Evolutionary conservation across 1,284 basidiomycete genomes (phyloP), one percentile per base, ranked within the genome.

Genomic region (Boletus sp.): DNA sequence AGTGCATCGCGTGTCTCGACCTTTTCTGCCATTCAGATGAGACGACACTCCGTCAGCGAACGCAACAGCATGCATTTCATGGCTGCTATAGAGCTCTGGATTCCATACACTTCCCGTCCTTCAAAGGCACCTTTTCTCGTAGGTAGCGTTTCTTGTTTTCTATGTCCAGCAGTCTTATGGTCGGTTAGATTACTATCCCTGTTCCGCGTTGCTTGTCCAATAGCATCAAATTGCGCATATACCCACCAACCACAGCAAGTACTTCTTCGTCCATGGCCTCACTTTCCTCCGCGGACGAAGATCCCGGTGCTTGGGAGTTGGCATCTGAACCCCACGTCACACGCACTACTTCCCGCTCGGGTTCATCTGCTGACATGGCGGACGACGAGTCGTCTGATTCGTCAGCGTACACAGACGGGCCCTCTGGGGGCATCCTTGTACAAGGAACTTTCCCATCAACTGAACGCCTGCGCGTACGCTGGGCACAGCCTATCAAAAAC

Each of bases 331-430:
- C 90, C 8, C 83, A 83, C 67, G 89, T 92, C 53, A 83, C 86
- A 9, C 84, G 85, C 24, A 76, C 68, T 43, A 60, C 76, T n/a
- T 76, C 79, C 12, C 82, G 88, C 36, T 73, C 81, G 1, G 79
- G 79, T 53, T 84, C 86, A 4, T 84, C 85, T 66, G 83, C 78
- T 52, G 79, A 87, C 63, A 85, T 89, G 67, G 89, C 89, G 1
- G 89, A 92, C 60, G 90, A 92, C 64, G 90, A 92, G 67, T 87
- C 86, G 3, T 89, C 87, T 42, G 89, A 91, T 66, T 85, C 87
- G 1, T 85, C 86, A 3, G 77, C 74, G 29, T 67, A 74, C 41
- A 39, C 74, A 0, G 74, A 80, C 22, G 82, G 84, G 1, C 78
- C 83, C 59, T 73, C 82, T 11, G 84, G 85, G 51, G 84, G 82